Base-by-base conservation (phyloP, 768 basidiomycete species). In the Podaxis sp. region DNA sequence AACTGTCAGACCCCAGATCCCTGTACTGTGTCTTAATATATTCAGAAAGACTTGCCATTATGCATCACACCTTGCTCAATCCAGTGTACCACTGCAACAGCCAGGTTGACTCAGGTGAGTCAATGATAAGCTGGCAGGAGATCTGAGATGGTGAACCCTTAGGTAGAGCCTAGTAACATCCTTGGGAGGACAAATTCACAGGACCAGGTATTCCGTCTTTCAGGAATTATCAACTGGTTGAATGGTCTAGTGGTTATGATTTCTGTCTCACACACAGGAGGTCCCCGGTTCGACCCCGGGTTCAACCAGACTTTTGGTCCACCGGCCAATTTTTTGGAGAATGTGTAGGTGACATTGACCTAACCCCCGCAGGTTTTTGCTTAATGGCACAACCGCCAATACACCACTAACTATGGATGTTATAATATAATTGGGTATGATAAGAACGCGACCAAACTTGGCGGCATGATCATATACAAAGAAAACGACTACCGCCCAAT, bases 241-340 rank as follows among this genome's bases (percentile, higher is more conserved):
- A 80, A 76, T 81, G 76, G 79, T 77, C 77, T 80, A 80, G 79
- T 79, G 79, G 79, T 80, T 80, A 80, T 80, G 76, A 77, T 79
- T 75, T 80, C 77, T 79, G 77, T 69, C 68, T 72, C 68, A 73
- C 72, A 72, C 74, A 68, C 71, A 72, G 69, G 72, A 71, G 74
- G 72, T 73, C 72, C 66, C 70, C 72, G 67, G 72, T 73, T 80
- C 79, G 80, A 75, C 64, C 73, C 74, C 67, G 74, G 71, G 69
- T 69, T 80, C 75, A 76, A 64, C 79, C 80, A 82, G 27, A 59
- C 54, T 67, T 71, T 62, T 64, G 6, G 17, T 22, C 38, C 40
- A 36, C 6, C 11, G 1, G 9, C 8, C 29, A 2, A 33, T 1
- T 2, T 33, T 33, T 33, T 33, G 29, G 29, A 33, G 29, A 33